Percentiles rank a stretch among this genome's conserved stretches.
These are phyloP conservation scores for Fusarium begoniae DNA, from an alignment of 2,329 filamentous ascomycete genomes.

Conservation along the genomic window DNA sequence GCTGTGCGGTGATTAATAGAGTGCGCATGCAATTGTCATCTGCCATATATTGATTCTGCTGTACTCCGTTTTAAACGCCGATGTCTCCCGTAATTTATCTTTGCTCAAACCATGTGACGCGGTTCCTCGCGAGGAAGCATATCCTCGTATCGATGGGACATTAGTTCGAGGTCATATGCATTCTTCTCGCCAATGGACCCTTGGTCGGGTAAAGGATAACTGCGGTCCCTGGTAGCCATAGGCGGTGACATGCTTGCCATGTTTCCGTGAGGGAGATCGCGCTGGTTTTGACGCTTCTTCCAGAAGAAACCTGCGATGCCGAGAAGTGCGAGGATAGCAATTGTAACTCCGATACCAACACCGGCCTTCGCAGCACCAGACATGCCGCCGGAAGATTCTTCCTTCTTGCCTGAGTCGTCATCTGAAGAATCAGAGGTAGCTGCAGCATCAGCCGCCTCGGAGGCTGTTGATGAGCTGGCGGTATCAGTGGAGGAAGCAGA, in stretches of 20 bases:
- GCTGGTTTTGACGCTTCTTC: slow-evolving; percentile 45
- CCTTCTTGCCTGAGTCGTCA: slow-evolving; percentile 19
- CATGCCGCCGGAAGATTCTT: slow-evolving; percentile 32
- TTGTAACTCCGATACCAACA: slow-evolving; percentile 58
- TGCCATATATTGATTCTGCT: slow-evolving; percentile 14
- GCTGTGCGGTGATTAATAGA: neutral
- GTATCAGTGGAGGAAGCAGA: slow-evolving; percentile 28
- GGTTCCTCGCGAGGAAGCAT: slow-evolving; percentile 64
- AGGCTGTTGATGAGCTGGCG: slow-evolving; percentile 21
- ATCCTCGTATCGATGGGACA: slow-evolving; percentile 65
- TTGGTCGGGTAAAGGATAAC: slow-evolving; percentile 49
- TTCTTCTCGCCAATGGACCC: slow-evolving; percentile 50
- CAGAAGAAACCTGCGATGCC: slow-evolving; percentile 52
- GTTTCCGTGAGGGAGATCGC: slow-evolving; percentile 41
- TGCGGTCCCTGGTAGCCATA: slow-evolving; percentile 56
- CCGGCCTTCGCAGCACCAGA: slow-evolving; percentile 56
- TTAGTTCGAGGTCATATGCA: slow-evolving; percentile 59
- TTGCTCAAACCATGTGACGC: slow-evolving; percentile 51
- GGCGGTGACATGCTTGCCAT: slow-evolving; percentile 62
- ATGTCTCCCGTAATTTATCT: slow-evolving; percentile 5
- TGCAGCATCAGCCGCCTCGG: slow-evolving; percentile 15
- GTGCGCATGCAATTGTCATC: slow-evolving; percentile 2
- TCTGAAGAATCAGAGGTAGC: slow-evolving; percentile 25
- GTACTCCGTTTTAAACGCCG: slow-evolving; percentile 8
- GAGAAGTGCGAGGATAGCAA: slow-evolving; percentile 52